Base-by-base conservation (phyloP, 1,284 basidiomycete genomes). In the Heterobasidion occidentale region DNA sequence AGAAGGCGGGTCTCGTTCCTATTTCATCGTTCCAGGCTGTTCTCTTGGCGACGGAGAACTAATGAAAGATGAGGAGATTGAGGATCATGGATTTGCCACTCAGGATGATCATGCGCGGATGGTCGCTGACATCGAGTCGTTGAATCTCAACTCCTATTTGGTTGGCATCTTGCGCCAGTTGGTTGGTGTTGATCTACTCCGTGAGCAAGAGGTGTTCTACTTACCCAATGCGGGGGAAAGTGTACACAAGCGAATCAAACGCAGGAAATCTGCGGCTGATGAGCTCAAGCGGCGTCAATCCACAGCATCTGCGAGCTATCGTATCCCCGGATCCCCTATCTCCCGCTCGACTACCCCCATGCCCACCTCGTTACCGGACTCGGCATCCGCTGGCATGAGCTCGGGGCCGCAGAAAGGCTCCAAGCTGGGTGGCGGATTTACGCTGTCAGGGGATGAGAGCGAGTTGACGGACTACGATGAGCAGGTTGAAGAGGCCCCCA, bases 21-120 rank as follows among this genome's bases (percentile, higher is more conserved):
- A 62, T 60, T 87, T 87, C 68, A 73, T 84, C 27, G 81, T 86
- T 9, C 84, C 84, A 0, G 83, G 83, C 2, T 87, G 84, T 60
- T 79, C 83, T 15, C 73, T 87, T 47, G 75, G 74, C 35, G 74
- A 86, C 60, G 61, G 62, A 34, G 76, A 80, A 59, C 65, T 86
- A 44, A 84, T 86, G 68, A 64, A 75, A 36, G 76, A 83, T 48
- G 77, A 84, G 59, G 74, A 81, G 19, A 84, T 86, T 51, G 63
- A 72, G 56, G 83, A 86, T 60, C 76, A 80, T 56, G 84, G 83
- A 5, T 71, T 75, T 59, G 81, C 79, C 9, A 77, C 74, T 7
- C 62, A 68, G n/a, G 76, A 79, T 42, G 81, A 83, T 51, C 72
- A 75, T 52, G 61, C 67, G 9, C 69, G 70, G 7, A 75, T 81